These are phyloP conservation scores for Phialophora verrucosa DNA, from an alignment of 2,329 filamentous ascomycete species.

Conservation along the genomic window DNA sequence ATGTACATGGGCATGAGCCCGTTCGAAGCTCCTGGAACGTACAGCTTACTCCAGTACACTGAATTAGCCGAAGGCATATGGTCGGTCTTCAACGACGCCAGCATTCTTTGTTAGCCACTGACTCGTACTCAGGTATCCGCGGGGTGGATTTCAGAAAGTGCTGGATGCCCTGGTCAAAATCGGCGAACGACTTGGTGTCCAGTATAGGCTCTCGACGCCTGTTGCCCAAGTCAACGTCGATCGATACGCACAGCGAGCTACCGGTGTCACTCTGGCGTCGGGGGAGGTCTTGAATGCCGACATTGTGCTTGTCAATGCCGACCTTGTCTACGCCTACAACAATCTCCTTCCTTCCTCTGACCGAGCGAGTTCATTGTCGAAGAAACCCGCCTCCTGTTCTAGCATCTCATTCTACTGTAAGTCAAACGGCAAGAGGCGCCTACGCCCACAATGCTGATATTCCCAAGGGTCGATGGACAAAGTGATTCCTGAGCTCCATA, in stretches of 20 bases:
- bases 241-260: constrained; percentile 58
- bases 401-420: constrained; percentile 75
- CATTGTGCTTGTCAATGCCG: constrained; percentile 72
- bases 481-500: constrained; percentile 66
- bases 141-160: constrained; percentile 71
- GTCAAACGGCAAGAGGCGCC: neutral
- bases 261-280: constrained; percentile 64
- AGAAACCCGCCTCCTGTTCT: constrained; percentile 62
- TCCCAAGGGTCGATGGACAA: constrained; percentile 59
- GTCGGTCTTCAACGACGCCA: constrained; percentile 53
- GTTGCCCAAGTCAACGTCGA: constrained; percentile 63
- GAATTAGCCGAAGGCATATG: constrained; percentile 77
- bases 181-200: constrained; percentile 65
- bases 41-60: constrained; percentile 75
- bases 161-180: constrained; percentile 68
- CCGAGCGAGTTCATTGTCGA: constrained; percentile 48
- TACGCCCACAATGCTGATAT: constrained; percentile 41
- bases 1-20: constrained; percentile 87
- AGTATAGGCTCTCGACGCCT: constrained; percentile 65
- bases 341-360: constrained; percentile 66
- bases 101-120: neutral
- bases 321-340: constrained; percentile 76
- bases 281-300: constrained; percentile 68
- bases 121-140: constrained; percentile 41
- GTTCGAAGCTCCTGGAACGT: constrained; percentile 76